Evolutionary conservation across 768 basidiomycete genomes (phyloP).

Genomic region (Mycena belliarum): DNA sequence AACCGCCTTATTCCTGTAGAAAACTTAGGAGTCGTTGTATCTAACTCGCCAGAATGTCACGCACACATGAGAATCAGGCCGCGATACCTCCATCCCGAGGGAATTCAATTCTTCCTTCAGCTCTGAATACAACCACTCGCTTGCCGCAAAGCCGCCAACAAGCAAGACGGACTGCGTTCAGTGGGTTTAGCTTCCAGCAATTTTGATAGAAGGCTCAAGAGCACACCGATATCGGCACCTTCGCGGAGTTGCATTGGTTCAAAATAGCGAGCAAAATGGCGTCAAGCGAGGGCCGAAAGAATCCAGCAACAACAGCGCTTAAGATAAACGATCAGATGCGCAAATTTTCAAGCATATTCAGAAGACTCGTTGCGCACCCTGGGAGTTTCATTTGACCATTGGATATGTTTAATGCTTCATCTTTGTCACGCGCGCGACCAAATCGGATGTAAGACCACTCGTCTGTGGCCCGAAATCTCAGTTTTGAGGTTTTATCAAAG

Average conservation of each 20-base stretch:
- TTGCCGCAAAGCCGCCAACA: conserved; percentile 62
- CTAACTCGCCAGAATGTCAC: conserved; percentile 19
- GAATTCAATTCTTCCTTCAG: conserved; percentile 40
- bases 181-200: background rate
- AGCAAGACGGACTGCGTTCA: conserved; percentile 42
- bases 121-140: conserved; percentile 51
- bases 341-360: too few relatives aligned
- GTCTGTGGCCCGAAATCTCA: conserved; percentile 38
- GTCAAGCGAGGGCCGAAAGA: conserved; percentile 40
- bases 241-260: conserved; percentile 26
- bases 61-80: conserved; percentile 58
- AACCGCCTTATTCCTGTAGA: conserved; percentile 15
- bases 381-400: conserved; percentile 48
- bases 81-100: conserved; percentile 42
- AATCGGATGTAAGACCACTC: conserved; percentile 51
- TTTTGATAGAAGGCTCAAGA: background rate
- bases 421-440: conserved; percentile 44
- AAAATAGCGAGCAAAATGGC: conserved; percentile 36
- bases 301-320: conserved; percentile 37
- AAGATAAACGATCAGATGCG: background rate
- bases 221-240: conserved; percentile 34
- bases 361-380: conserved; percentile 25
- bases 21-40: background rate
- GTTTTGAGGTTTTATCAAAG: conserved; percentile 52
- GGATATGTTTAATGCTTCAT: conserved; percentile 39